These are phyloP conservation scores for Gynostemma pentaphyllum DNA, from an alignment of 306 rosid genomes.

Conservation along the genomic window DNA sequence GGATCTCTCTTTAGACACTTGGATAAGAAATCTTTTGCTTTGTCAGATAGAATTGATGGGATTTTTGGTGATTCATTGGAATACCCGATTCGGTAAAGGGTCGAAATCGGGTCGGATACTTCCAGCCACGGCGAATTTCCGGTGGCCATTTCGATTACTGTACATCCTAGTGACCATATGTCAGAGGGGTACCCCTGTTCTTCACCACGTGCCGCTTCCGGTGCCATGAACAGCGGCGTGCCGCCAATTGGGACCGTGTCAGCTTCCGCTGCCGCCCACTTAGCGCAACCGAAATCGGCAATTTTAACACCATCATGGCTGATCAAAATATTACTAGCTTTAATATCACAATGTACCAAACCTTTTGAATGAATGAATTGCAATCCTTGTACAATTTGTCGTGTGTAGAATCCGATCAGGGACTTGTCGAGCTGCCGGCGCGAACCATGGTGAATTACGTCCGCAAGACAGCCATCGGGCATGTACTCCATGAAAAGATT, in stretches of 20 bases:
- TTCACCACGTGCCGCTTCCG: constrained; percentile 89
- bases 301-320: constrained; percentile 48
- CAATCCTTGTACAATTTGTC: constrained; percentile 42
- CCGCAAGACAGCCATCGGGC: constrained; percentile 42
- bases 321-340: constrained; percentile 59
- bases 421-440: constrained; percentile 30
- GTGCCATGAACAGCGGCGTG: constrained; percentile 85
- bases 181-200: constrained; percentile 61
- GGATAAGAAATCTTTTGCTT: constrained; percentile 60
- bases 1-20: constrained; percentile 65
- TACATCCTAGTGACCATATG: constrained; percentile 84
- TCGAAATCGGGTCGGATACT: constrained; percentile 40
- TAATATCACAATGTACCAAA: constrained; percentile 83
- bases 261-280: constrained; percentile 17
- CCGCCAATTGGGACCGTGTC: constrained; percentile 18
- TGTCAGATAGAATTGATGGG: constrained; percentile 43
- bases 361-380: constrained; percentile 53
- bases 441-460: constrained; percentile 17
- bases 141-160: constrained; percentile 62
- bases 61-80: constrained; percentile 47
- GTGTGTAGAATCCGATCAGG: constrained; percentile 23
- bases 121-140: constrained; percentile 64
- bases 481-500: constrained; percentile 71
- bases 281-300: constrained; percentile 83
- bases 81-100: constrained; percentile 50